A percentile compares a stretch with the other conserved stretches of the same genome.
Conservation (phyloP, 2,329 filamentous ascomycete species). For the Eurotiales sp. region DNA sequence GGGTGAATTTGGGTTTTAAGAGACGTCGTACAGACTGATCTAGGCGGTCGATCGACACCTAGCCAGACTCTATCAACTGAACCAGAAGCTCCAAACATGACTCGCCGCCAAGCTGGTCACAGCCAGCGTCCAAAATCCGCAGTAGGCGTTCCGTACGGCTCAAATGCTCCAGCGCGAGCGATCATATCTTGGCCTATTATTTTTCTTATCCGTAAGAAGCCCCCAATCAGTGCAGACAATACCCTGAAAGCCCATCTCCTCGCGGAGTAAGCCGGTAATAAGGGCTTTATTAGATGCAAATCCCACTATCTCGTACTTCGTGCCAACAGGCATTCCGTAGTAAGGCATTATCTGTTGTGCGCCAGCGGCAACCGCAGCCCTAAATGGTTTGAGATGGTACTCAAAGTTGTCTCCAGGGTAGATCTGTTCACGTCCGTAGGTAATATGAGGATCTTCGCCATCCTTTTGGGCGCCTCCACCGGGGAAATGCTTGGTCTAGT, state of each 20-base stretch:
- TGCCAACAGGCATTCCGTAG: not conserved
- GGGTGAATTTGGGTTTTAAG: constrained; percentile 64
- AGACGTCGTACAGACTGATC: constrained; percentile 63
- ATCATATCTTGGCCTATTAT: constrained; percentile 29
- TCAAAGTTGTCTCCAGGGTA: constrained; percentile 52
- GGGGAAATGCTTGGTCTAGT: constrained; percentile 54
- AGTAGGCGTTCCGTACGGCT: constrained; percentile 40
- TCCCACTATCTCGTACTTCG: constrained; percentile 20
- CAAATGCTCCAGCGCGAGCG: constrained; percentile 36
- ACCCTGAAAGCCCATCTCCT: constrained; percentile 49
- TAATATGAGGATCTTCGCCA: constrained; percentile 53
- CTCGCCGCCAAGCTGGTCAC: constrained; percentile 54
- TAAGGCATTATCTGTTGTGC: not conserved
- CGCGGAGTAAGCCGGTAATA: constrained; percentile 47
- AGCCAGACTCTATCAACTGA: constrained; percentile 12
- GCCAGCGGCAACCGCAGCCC: not conserved
- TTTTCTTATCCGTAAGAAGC: constrained; percentile 45
- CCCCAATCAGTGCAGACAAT: constrained; percentile 55
- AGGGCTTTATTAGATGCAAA: constrained; percentile 52
- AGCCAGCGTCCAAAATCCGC: constrained; percentile 49
- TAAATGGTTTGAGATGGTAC: not conserved
- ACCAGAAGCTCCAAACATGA: constrained; percentile 44
- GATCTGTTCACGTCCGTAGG: constrained; percentile 50
- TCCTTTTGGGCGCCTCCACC: constrained; percentile 48
- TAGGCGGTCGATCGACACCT: constrained; percentile 47